phyloP scores from a whole-genome alignment of 352 stramenopile species.

The Phytopythium oedochilum region DNA sequence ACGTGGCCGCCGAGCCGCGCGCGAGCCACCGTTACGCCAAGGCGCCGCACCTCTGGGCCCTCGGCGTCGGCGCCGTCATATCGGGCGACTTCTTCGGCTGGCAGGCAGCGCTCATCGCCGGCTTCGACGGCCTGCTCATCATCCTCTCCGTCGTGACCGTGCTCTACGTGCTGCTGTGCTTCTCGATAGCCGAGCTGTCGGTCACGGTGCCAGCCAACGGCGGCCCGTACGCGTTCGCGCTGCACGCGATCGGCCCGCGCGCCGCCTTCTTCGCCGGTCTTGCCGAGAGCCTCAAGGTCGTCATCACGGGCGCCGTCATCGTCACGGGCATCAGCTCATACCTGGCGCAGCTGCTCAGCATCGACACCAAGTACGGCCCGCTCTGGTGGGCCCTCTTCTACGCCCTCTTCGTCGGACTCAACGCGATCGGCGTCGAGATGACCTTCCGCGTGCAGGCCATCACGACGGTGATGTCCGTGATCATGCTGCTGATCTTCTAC shows the following conservation, averaged over 20 bases:
- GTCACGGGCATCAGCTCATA: constrained; percentile 65
- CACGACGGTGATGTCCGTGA: constrained; percentile 46
- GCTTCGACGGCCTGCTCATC: constrained; percentile 56
- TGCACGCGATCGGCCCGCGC: constrained; percentile 46
- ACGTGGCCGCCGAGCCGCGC: not conserved
- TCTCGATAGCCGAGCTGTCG: constrained; percentile 68
- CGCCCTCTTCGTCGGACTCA: constrained; percentile 54
- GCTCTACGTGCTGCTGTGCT: constrained; percentile 60
- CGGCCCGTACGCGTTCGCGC: constrained; percentile 61
- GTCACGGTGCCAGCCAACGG: constrained; percentile 46
- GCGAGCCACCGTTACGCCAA: constrained; percentile 37
- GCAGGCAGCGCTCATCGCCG: constrained; percentile 45
- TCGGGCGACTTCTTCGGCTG: constrained; percentile 64
- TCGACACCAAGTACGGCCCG: constrained; percentile 30
- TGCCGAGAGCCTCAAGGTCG: constrained; percentile 64
- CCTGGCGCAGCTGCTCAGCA: constrained; percentile 46
- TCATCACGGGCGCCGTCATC: constrained; percentile 56
- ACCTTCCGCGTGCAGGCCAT: constrained; percentile 62
- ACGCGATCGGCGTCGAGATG: constrained; percentile 54
- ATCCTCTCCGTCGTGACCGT: constrained; percentile 50
- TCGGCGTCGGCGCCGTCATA: constrained; percentile 54
- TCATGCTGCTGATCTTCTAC: constrained; percentile 66
- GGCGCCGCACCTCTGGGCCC: constrained; percentile 46
- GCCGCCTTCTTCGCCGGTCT: constrained; percentile 60
- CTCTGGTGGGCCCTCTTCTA: constrained; percentile 65